These are phyloP conservation scores for Sclerotinia spermophila DNA, from an alignment of 2,329 filamentous ascomycete species.

Conservation along the genomic window DNA sequence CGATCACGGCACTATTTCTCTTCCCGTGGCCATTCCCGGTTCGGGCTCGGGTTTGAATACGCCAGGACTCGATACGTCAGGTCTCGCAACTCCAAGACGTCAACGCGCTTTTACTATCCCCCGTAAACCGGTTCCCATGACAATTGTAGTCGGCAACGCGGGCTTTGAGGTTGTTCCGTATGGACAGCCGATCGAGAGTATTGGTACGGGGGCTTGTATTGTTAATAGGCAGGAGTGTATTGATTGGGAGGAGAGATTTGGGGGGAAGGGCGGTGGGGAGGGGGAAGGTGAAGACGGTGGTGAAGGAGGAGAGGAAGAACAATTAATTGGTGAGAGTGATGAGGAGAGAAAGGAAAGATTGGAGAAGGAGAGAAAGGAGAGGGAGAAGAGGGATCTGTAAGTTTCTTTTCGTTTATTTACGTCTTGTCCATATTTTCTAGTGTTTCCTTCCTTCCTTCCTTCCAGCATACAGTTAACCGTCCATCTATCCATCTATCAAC, in stretches of 20 bases:
- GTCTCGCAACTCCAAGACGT: background rate
- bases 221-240: background rate
- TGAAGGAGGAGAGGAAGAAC: background rate
- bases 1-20: too few species aligned
- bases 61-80: background rate
- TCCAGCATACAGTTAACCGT: background rate
- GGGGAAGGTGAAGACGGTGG: too few species aligned
- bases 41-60: background rate
- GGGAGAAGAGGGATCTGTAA: background rate
- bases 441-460: background rate
- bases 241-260: background rate
- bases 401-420: background rate
- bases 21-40: background rate
- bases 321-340: background rate
- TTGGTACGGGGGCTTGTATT: background rate
- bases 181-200: accelerated
- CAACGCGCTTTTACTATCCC: background rate
- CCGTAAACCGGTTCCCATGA: background rate
- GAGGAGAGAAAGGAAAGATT: background rate
- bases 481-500: background rate
- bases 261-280: background rate
- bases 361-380: background rate
- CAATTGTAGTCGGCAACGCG: background rate
- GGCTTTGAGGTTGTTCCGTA: background rate
- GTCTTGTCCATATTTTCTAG: too few species aligned